These are phyloP conservation scores for Colletotrichum plurivorum DNA, from an alignment of 2,329 filamentous ascomycete species.

Conservation along the genomic window DNA sequence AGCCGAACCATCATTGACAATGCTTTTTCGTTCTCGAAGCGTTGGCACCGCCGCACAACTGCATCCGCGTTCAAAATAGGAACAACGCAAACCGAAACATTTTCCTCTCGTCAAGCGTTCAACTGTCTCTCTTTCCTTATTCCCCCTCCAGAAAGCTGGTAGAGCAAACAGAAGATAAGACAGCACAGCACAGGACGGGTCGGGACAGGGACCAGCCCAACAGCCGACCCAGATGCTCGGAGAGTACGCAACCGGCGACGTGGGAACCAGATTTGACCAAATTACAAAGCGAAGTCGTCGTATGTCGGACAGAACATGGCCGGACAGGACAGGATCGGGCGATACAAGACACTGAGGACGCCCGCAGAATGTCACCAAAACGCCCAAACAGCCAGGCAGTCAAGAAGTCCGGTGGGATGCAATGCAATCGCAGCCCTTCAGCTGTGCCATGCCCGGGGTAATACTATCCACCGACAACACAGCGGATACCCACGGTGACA, in stretches of 20 bases:
- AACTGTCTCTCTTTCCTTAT: neutral
- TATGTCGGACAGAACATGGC: conserved; percentile 8
- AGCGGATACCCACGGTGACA: neutral
- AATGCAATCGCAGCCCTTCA: no score
- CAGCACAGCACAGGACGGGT: neutral
- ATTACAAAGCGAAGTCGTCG: conserved; percentile 16
- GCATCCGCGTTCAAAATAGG: neutral
- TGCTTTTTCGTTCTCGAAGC: conserved; percentile 36
- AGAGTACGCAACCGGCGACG: conserved; percentile 23
- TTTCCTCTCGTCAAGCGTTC: neutral
- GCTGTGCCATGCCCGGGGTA: no score
- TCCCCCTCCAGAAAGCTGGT: conserved; percentile 9
- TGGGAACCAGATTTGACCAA: conserved; percentile 7
- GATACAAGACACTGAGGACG: conserved; percentile 1
- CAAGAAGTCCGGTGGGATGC: no score
- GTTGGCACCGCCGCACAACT: conserved; percentile 13
- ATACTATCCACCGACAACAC: neutral
- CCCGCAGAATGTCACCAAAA: conserved; percentile 6
- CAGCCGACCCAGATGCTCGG: conserved; percentile 28
- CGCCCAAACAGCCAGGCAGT: neutral
- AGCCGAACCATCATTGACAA: conserved; percentile 12
- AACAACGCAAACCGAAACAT: neutral
- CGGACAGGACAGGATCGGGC: no score
- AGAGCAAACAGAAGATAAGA: neutral
- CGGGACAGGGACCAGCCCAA: conserved; percentile 3